phyloP scores from a whole-genome alignment of 179 eudicot genomes.

The Amaranthus tricolor region DNA sequence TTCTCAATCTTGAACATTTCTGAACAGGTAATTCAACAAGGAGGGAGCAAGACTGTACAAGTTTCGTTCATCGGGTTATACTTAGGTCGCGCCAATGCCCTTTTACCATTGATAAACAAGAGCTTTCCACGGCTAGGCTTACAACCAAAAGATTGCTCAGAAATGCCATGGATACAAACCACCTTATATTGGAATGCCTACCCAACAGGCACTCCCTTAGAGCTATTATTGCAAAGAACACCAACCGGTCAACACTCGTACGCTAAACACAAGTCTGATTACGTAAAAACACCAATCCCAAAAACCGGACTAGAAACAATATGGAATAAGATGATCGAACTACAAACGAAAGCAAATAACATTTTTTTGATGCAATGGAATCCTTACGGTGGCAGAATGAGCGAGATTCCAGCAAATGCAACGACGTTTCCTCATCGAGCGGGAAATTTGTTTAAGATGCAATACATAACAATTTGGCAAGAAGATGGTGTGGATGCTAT shows the following conservation, averaged over 20 bases:
- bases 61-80: slow-evolving; percentile 22
- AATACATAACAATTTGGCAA: slow-evolving; percentile 28
- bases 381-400: slow-evolving; percentile 50
- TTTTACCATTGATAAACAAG: slow-evolving; percentile 18
- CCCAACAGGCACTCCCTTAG: not conserved
- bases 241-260: slow-evolving; percentile 4
- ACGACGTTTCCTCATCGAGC: slow-evolving; percentile 39
- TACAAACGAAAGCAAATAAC: not conserved
- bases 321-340: slow-evolving; percentile 31
- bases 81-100: slow-evolving; percentile 15
- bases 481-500: slow-evolving; percentile 16
- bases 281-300: slow-evolving; percentile 31
- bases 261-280: slow-evolving; percentile 32
- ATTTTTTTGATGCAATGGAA: slow-evolving; percentile 25
- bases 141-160: slow-evolving; percentile 22
- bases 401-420: slow-evolving; percentile 29
- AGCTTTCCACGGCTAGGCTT: slow-evolving; percentile 29
- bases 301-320: slow-evolving; percentile 23
- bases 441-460: slow-evolving; percentile 33
- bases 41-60: slow-evolving; percentile 18
- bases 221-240: slow-evolving; percentile 22
- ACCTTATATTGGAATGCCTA: slow-evolving; percentile 18
- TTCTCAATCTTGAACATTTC: no score
- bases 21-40: not conserved
- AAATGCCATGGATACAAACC: slow-evolving; percentile 34